Evolutionary conservation across 2,329 filamentous ascomycete species (phyloP), one percentile per base, ranked within the genome.

Genomic region (Colletotrichum euphorbiae): DNA sequence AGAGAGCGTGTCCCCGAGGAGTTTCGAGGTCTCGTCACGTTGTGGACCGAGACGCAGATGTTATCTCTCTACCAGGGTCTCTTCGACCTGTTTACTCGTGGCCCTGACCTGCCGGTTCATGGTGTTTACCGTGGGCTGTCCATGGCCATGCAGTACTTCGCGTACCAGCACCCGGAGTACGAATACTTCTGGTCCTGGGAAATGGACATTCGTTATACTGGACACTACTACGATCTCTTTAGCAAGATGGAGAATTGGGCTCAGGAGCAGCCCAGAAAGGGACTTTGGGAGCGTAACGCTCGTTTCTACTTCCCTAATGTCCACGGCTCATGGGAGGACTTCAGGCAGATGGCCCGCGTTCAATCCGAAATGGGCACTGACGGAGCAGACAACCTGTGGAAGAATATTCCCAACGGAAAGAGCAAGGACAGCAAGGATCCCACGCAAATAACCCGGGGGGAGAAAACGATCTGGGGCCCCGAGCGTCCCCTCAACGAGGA

Each of bases 11-110:
- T 95, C 12, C 92, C 96, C 0, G 85, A 89, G 71, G 96, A 99
- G 75, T 98, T 99, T 80, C 91, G 88, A 72, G 93, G 93, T 52
- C 90, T 99, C 76, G 92, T 92, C 19, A 97, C 93, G 0, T 85
- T 98, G 6, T 99, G 96, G 96, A 96, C 93, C 0, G 94, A 97
- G 78, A 91, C 91, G 24, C 94, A 98, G 79, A 98, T 98, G 94
- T 85, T 91, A 60, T 88, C 94, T 66, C 86, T 97, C 73, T 99
- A 98, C 79, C 92, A 96, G 59, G 93, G 92, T 55, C 90, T 97
- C 28, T 90, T 93, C 75, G 93, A 97, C 70, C 88, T 92, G 51
- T 94, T 90, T 78, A 81, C 82, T 48, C 84, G 86, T 15, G 88
- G 88, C 0, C 86, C 86, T 1, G 85, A 91, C 57, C 85, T 97